Conservation (phyloP, 805 yeast species). For the Lipomyces starkeyi region DNA sequence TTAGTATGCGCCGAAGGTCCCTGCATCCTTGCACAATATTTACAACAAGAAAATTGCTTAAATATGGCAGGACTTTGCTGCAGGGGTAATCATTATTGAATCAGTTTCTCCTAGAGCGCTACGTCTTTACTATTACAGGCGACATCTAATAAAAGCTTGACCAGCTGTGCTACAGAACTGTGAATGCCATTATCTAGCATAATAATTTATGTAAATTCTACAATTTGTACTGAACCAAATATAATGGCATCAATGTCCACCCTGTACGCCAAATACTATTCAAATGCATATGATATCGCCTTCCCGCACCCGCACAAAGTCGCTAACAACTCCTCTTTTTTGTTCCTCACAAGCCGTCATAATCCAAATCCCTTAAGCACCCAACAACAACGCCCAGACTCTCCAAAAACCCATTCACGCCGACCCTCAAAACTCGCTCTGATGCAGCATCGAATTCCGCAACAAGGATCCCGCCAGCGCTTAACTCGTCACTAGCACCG, state of each 20-base stretch:
- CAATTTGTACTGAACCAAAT: too few relatives aligned
- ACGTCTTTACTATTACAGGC: too few relatives aligned
- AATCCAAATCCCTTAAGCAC: slow-evolving; percentile 72
- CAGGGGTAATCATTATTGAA: too few relatives aligned
- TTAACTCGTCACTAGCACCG: not conserved
- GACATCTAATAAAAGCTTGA: too few relatives aligned
- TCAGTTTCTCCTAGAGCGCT: too few relatives aligned
- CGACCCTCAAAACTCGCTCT: slow-evolving; percentile 80
- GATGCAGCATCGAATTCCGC: slow-evolving; percentile 65
- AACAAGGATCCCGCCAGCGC: slow-evolving; percentile 44
- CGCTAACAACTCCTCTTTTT: not conserved
- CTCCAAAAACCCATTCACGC: slow-evolving; percentile 80
- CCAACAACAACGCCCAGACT: slow-evolving; percentile 77
- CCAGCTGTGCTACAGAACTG: not conserved
- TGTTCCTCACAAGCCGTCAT: not conserved
- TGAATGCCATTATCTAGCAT: not conserved
- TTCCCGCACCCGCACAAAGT: not conserved
- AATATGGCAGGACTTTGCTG: too few relatives aligned
- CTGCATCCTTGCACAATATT: too few relatives aligned
- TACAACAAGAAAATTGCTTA: too few relatives aligned
- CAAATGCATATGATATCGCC: not conserved
- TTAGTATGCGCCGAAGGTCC: too few relatives aligned
- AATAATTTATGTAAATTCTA: too few relatives aligned
- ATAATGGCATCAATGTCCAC: too few relatives aligned
- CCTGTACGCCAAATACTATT: too few relatives aligned